A percentile compares a stretch with the other conserved stretches of the same genome.
phyloP scores from a whole-genome alignment of 257 asterid genomes.

The Nicotiana tabacum region DNA sequence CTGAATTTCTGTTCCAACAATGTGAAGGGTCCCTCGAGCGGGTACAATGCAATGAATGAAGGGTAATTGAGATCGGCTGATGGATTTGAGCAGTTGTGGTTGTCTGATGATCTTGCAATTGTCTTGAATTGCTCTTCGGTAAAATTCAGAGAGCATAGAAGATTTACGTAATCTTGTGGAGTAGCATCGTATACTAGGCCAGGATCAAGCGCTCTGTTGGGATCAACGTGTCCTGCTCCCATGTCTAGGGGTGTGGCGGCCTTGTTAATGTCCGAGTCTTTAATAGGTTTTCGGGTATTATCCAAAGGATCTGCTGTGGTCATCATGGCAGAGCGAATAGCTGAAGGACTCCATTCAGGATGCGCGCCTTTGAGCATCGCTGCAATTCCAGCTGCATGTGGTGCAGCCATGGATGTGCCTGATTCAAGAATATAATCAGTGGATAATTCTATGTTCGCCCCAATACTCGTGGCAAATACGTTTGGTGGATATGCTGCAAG shows the following conservation, averaged over 20 bases:
- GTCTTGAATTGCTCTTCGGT: conserved; percentile 13
- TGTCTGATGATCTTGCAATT: conserved; percentile 9
- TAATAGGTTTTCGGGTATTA: conserved; percentile 12
- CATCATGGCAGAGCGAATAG: conserved; percentile 22
- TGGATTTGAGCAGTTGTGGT: conserved; percentile 12
- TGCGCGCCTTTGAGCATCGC: conserved; percentile 8
- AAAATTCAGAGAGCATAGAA: conserved; percentile 24
- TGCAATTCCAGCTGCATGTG: conserved; percentile 12
- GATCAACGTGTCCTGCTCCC: conserved; percentile 25
- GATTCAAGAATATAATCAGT: conserved; percentile 2
- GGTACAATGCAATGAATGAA: conserved; percentile 12
- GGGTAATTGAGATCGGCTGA: conserved; percentile 22
- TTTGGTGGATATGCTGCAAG: conserved; percentile 5
- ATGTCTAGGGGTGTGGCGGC: conserved; percentile 19
- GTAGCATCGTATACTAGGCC: conserved; percentile 23
- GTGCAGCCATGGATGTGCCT: conserved; percentile 14
- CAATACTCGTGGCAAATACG: neutral
- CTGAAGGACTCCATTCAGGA: conserved; percentile 16
- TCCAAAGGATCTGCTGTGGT: conserved; percentile 16
- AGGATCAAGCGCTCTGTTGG: conserved; percentile 22
- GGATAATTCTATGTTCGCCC: neutral
- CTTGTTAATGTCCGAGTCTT: neutral
- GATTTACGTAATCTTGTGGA: conserved; percentile 24
- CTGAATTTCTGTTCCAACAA: conserved; percentile 2
- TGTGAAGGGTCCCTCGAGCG: neutral